These are phyloP conservation scores for Chaetomium sp. DNA, from an alignment of 2,329 filamentous ascomycete genomes.

Conservation along the genomic window DNA sequence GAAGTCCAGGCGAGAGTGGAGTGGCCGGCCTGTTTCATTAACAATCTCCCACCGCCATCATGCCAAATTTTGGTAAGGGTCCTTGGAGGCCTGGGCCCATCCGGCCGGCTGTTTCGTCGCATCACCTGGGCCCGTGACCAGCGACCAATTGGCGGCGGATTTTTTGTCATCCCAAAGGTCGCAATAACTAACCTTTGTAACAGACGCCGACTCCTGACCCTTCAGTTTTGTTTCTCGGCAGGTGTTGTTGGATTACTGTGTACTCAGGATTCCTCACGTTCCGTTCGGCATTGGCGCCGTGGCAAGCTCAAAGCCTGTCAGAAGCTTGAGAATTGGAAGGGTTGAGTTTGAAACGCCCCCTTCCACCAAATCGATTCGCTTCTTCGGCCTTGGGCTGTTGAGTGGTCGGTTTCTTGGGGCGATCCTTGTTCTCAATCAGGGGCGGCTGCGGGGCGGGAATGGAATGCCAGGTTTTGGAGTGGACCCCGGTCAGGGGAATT, in stretches of 20 bases:
- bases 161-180: no score
- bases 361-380: neutral
- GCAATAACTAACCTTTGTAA: no score
- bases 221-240: no score
- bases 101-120: neutral
- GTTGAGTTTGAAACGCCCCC: constrained; percentile 19
- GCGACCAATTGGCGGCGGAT: neutral
- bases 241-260: no score
- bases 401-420: constrained; percentile 1
- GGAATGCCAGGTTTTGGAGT: constrained; percentile 10
- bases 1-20: neutral
- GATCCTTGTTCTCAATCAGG: constrained; percentile 5
- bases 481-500: constrained; percentile 12
- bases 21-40: constrained; percentile 7
- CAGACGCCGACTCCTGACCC: no score
- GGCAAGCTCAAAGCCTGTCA: neutral
- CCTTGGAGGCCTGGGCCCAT: neutral
- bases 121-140: neutral
- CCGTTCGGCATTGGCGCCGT: no score
- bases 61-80: constrained; percentile 2
- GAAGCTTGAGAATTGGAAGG: neutral
- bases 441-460: constrained; percentile 7
- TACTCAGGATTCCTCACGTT: no score
- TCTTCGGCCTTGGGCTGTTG: neutral
- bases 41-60: neutral